These are phyloP conservation scores for Pichia sp. DNA, from an alignment of 1,139 yeast genomes.

Conservation along the genomic window DNA sequence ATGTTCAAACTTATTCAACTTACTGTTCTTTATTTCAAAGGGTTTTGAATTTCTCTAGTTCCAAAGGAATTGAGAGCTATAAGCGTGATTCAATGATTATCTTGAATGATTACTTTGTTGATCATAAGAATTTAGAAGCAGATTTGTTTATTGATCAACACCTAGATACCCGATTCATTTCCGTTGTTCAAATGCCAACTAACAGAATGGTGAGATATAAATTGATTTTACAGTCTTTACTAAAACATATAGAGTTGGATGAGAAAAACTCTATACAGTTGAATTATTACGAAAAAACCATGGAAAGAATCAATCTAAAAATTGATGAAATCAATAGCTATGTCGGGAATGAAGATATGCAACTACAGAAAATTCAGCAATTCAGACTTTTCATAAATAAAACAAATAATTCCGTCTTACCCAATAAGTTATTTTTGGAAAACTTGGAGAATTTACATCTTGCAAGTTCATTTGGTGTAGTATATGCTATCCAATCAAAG, in stretches of 20 bases:
- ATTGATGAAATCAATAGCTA: conserved; percentile 33
- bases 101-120: conserved; percentile 31
- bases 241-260: conserved; percentile 23
- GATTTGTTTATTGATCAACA: conserved; percentile 35
- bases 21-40: conserved; percentile 42
- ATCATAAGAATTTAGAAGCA: conserved; percentile 30
- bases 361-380: conserved; percentile 11
- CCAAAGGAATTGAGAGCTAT: conserved; percentile 25
- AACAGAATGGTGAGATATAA: conserved; percentile 49
- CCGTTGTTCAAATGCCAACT: conserved; percentile 52
- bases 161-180: conserved; percentile 32
- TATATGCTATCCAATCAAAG: conserved; percentile 36
- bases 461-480: conserved; percentile 36
- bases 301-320: conserved; percentile 24
- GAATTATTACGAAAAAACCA: conserved; percentile 13
- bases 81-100: conserved; percentile 23
- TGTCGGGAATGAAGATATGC: conserved; percentile 22
- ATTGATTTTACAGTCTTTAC: conserved; percentile 42
- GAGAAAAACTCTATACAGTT: conserved; percentile 18
- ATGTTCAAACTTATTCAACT: conserved; percentile 37
- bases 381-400: conserved; percentile 16
- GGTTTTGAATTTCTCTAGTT: conserved; percentile 36
- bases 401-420: conserved; percentile 17
- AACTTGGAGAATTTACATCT: conserved; percentile 29
- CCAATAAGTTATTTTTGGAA: conserved; percentile 22